Base-by-base conservation (phyloP, 2,329 filamentous ascomycete genomes). In the Talaromyces sp. region DNA sequence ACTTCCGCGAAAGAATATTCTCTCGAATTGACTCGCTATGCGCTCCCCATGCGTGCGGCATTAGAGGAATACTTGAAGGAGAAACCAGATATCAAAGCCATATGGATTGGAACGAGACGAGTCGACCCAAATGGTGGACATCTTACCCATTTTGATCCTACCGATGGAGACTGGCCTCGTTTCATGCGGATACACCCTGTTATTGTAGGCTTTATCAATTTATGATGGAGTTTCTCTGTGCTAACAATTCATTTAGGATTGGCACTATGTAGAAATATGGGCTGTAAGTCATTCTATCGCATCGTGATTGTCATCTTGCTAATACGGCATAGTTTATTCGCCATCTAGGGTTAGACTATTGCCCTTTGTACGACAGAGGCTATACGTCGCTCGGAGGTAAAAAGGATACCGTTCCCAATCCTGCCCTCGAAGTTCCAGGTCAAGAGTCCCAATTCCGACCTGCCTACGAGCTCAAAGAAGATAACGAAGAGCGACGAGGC, bases 261-360 rank as follows among this genome's bases (percentile, higher is more conserved):
- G 95, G 95, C 92, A 95, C 76, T 97, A 97, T 77, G 86, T 87
- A 11, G 94, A 98, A 76, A 94, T 98, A 62, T 98, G 95, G 95
- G 87, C 88, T 19, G 65, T 67, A 58, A 56, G 65, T 66, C 10
- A n/a, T 45, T 50, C 13, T 48, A 27, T 22, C 5, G 6, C 45
- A 48, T 13, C 11, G 3, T 3, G 9, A 47, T 22, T 13, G n/a
- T 48, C 45, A 24, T 24, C 45, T 48, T 14, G 24, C 65, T 66
- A 43, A 66, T 45, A 11, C 16, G 11, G 3, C 24, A 1, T 16
- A 67, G 65, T 93, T 96, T 74, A 82, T 91, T 83, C 73, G 72
- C 35, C 88, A 90, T 72, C 80, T 98, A 35, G 84, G 87, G 1
- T 88, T 98, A 33, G 88, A 89, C 5, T 99, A 97, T 74, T 98